A percentile compares a stretch with the other conserved stretches of the same genome.
These are phyloP conservation scores for Amanita subjunquillea DNA, from an alignment of 768 basidiomycete species.

Conservation along the genomic window DNA sequence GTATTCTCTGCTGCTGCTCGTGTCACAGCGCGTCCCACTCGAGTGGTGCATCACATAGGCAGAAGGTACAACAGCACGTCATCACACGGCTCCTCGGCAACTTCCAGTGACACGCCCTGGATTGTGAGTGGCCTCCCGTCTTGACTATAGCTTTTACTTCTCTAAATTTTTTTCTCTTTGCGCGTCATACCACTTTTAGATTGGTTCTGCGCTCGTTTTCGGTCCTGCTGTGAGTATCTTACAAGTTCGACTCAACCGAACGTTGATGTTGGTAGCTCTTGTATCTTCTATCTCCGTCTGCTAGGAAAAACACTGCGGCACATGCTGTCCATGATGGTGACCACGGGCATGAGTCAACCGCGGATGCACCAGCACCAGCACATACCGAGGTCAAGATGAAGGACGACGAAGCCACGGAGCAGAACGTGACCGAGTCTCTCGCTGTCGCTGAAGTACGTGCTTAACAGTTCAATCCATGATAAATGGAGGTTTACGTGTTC, in stretches of 20 bases:
- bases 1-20: constrained; percentile 4
- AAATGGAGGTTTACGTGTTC: background rate
- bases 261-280: constrained; percentile 5
- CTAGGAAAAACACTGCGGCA: constrained; percentile 2
- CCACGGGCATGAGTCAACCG: background rate
- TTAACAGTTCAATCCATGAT: background rate
- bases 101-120: constrained; percentile 11
- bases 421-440: constrained; percentile 7
- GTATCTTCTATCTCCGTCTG: constrained; percentile 11
- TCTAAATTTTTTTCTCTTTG: background rate
- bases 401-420: constrained; percentile 11
- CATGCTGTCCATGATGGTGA: constrained; percentile 5
- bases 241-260: background rate
- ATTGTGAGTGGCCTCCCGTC: constrained; percentile 8
- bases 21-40: constrained; percentile 3
- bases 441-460: constrained; percentile 7
- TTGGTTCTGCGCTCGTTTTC: constrained; percentile 10
- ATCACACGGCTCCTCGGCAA: constrained; percentile 7
- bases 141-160: background rate
- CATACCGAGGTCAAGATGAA: constrained; percentile 8
- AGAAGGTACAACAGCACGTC: constrained; percentile 8
- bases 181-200: background rate
- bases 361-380: background rate
- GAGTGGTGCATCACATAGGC: constrained; percentile 1
- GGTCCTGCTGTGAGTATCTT: constrained; percentile 7